Conservation (phyloP, 345 rosid species). For the Acer yangbiense region DNA sequence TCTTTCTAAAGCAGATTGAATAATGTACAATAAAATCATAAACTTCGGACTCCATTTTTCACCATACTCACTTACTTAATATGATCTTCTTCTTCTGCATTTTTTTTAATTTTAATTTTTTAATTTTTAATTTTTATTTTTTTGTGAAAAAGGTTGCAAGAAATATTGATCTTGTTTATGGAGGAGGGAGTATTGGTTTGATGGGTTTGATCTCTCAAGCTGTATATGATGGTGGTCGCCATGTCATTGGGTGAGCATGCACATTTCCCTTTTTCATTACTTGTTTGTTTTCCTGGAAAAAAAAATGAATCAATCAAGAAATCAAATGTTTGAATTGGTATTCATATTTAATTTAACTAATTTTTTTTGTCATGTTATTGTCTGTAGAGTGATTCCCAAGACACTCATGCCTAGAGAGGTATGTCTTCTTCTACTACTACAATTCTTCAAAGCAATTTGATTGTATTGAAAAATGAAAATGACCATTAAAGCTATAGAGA, state of each 20-base stretch:
- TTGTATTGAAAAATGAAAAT: background rate
- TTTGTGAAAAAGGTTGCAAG: slow-evolving; percentile 58
- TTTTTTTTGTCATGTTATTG: slow-evolving; percentile 39
- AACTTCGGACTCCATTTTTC: background rate
- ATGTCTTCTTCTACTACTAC: slow-evolving; percentile 20
- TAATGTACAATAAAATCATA: background rate
- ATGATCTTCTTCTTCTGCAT: background rate
- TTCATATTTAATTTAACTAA: slow-evolving; percentile 14
- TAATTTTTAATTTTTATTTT: no score
- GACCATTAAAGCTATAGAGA: background rate
- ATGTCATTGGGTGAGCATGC: slow-evolving; percentile 70
- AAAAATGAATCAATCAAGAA: background rate
- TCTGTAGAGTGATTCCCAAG: slow-evolving; percentile 70
- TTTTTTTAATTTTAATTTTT: no score
- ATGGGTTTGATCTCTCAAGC: slow-evolving; percentile 93
- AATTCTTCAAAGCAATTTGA: background rate
- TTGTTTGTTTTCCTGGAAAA: background rate
- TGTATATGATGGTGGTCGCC: slow-evolving; percentile 83
- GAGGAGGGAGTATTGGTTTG: slow-evolving; percentile 92
- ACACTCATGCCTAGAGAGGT: slow-evolving; percentile 81
- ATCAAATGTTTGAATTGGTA: slow-evolving; percentile 13
- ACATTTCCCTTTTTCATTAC: slow-evolving; percentile 1
- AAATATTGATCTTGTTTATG: slow-evolving; percentile 88
- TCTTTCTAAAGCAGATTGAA: background rate
- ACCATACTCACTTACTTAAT: background rate